Evolutionary conservation across 768 basidiomycete genomes (phyloP), one percentile per base, ranked within the genome.

Genomic region (Tremella yokohamensis): DNA sequence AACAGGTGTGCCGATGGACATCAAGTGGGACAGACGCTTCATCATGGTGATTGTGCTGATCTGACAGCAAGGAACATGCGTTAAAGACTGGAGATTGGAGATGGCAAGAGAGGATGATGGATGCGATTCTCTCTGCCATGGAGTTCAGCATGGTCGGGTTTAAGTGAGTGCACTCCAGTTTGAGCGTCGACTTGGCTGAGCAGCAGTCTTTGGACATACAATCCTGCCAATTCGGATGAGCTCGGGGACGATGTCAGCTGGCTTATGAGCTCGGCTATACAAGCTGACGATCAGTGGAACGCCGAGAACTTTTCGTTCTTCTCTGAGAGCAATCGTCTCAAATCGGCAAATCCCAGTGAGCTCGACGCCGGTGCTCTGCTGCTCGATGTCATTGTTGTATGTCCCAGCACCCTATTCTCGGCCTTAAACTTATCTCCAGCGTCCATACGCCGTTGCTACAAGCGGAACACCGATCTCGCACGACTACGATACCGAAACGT

Each of bases 221-320:
- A 97, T 68, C 88, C 93, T 0, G 79, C 81, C 52, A 98, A 97
- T 76, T 81, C 82, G 39, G 92, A 97, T 73, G 66, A 75, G 16
- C 66, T 76, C 22, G 94, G 94, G 15, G 93, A 97, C 72, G 73
- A 75, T 47, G 70, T 72, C 49, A 62, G 70, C 29, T 64, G 12
- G 4, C 16, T 13, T 42, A 20, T 50, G 29, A n/a, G 24, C 3
- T 19, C 15, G 22, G 12, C 15, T 40, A 13, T 2, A 24, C 15
- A 22, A 20, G 52, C 58, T 55, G 52, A 56, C 37, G 15, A 24
- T 22, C 37, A 85, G 72, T 96, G 93, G 93, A 94, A 93, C 66
- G 90, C 88, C 53, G 93, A 99, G 77, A 96, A 93, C 78, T 97
- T 99, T 73, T 91, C 90, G 1, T 96, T 90, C 89, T 97, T 90